These are phyloP conservation scores for Astrothelium macrocarpum DNA, from an alignment of 495 filamentous ascomycete genomes.

Conservation along the genomic window DNA sequence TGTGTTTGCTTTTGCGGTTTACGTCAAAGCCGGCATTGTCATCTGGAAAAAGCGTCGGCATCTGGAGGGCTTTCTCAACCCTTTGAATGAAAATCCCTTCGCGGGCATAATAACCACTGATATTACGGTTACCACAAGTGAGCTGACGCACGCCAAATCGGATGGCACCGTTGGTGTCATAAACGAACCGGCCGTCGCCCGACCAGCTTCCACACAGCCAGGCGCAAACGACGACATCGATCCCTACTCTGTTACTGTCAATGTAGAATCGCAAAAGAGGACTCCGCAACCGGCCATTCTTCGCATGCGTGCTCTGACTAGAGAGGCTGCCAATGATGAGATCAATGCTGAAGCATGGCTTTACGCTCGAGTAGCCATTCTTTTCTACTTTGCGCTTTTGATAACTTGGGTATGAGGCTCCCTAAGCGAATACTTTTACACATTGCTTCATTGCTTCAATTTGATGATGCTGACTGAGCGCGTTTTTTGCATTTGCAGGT, in stretches of 20 bases:
- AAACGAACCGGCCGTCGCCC: background rate
- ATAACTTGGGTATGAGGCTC: background rate
- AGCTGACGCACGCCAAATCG: background rate
- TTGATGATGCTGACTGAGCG: background rate
- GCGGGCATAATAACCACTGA: background rate
- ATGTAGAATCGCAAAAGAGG: background rate
- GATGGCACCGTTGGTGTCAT: background rate
- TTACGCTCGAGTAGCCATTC: slow-evolving; percentile 1
- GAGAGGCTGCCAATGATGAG: background rate
- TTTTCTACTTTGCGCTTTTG: background rate
- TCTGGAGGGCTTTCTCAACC: background rate
- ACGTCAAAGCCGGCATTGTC: background rate
- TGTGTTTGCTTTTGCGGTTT: background rate
- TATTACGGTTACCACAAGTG: background rate
- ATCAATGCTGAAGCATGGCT: slow-evolving; percentile 1
- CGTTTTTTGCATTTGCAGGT: background rate
- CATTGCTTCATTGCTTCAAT: background rate
- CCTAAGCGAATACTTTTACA: background rate
- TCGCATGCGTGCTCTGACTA: background rate
- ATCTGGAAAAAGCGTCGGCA: slow-evolving; percentile 1
- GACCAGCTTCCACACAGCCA: background rate
- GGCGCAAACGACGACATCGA: background rate
- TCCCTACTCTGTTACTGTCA: background rate
- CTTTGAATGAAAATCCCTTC: slow-evolving; percentile 1
- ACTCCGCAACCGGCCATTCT: background rate